Conservation (phyloP, 2,329 filamentous ascomycete genomes). For the Aureobasidium lini region DNA sequence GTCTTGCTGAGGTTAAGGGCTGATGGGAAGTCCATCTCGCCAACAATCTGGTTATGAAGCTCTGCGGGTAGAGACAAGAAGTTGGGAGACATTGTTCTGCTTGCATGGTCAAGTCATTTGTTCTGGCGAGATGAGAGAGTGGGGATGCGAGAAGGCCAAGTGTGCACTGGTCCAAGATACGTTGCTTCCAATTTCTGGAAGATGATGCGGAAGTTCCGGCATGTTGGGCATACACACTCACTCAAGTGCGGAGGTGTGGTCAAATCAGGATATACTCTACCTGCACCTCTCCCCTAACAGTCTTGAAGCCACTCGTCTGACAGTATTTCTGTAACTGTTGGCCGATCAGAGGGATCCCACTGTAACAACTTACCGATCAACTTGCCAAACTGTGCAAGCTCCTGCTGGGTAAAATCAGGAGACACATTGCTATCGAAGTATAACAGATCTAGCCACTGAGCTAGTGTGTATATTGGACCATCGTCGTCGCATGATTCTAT, state of each 20-base stretch:
- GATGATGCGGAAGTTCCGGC: too few relatives aligned
- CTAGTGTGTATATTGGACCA: background rate
- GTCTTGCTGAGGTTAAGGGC: background rate
- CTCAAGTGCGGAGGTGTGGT: background rate
- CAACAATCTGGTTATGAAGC: background rate
- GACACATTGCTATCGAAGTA: background rate
- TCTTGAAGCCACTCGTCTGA: background rate
- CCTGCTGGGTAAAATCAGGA: background rate
- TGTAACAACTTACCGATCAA: background rate
- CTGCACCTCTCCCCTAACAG: background rate
- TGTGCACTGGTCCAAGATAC: too few relatives aligned
- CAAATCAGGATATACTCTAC: too few relatives aligned
- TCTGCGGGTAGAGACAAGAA: background rate
- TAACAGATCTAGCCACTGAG: background rate
- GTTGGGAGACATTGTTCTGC: too few relatives aligned
- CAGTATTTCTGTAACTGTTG: background rate
- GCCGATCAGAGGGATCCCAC: background rate
- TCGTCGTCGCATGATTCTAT: background rate
- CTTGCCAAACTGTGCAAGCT: background rate
- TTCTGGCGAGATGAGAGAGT: too few relatives aligned
- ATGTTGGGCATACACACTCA: background rate
- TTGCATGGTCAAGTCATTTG: too few relatives aligned
- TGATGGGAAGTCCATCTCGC: background rate
- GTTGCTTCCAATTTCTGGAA: too few relatives aligned
- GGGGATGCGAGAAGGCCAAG: too few relatives aligned